These are phyloP conservation scores for Gossypium rotundifolium DNA, from an alignment of 345 rosid genomes.

Conservation along the genomic window DNA sequence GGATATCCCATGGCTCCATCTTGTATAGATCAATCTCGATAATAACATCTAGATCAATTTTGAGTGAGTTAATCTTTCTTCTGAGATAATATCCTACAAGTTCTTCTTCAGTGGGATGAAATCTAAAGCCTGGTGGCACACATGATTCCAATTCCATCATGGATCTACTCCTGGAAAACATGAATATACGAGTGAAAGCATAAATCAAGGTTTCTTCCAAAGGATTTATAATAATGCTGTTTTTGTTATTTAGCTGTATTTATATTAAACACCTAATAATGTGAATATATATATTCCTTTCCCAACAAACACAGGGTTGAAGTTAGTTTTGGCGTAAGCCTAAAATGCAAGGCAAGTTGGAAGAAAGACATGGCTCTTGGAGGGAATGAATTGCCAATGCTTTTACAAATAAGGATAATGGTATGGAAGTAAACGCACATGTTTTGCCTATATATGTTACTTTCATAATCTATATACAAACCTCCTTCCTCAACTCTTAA, in stretches of 20 bases:
- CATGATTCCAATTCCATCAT: constrained; percentile 59
- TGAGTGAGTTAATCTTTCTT: constrained; percentile 66
- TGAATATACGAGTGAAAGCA: constrained; percentile 14
- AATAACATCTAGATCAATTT: constrained; percentile 77
- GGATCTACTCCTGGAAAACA: constrained; percentile 19
- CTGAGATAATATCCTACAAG: constrained; percentile 90
- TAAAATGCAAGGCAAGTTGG: constrained; percentile 33
- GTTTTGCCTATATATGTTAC: constrained; percentile 17
- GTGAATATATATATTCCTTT: background rate
- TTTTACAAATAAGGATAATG: constrained; percentile 26
- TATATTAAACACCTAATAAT: background rate
- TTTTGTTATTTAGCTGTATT: constrained; percentile 10
- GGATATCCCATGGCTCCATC: constrained; percentile 98
- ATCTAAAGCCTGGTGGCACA: constrained; percentile 92
- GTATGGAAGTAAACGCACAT: constrained; percentile 35
- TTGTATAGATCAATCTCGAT: constrained; percentile 87
- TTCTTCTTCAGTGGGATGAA: constrained; percentile 97
- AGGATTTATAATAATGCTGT: constrained; percentile 31
- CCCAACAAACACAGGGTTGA: background rate
- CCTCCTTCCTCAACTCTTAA: constrained; percentile 4
- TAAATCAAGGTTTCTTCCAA: constrained; percentile 7
- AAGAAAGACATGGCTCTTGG: constrained; percentile 33
- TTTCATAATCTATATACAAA: constrained; percentile 11
- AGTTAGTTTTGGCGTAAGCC: constrained; percentile 15
- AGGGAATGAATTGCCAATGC: constrained; percentile 34